Conservation (phyloP, 2,329 filamentous ascomycete genomes). For the Pseudogymnoascus sp. region DNA sequence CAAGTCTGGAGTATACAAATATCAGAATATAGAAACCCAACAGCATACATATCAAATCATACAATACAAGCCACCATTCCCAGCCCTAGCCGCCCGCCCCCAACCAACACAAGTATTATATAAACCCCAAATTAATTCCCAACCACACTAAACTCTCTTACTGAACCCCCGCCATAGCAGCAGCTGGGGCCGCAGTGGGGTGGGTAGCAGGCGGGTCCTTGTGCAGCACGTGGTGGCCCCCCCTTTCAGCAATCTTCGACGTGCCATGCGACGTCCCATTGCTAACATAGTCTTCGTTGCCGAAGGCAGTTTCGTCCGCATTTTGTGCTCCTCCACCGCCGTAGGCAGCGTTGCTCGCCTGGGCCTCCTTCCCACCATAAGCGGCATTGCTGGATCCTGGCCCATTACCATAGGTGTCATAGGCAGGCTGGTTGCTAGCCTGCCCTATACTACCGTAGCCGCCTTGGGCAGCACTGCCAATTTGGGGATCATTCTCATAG, state of each 20-base stretch:
- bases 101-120: not conserved
- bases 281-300: not conserved
- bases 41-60: not conserved
- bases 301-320: constrained; percentile 12
- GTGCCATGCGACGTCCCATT: not conserved
- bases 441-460: constrained; percentile 16
- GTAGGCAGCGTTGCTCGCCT: not conserved
- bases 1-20: constrained; percentile 2
- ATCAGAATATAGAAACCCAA: not conserved
- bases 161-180: constrained; percentile 3
- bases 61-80: not conserved
- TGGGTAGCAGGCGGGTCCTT: constrained; percentile 23
- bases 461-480: constrained; percentile 13
- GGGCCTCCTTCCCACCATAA: not conserved
- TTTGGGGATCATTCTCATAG: not conserved
- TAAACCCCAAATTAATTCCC: not conserved
- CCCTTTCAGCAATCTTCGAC: constrained; percentile 9
- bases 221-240: constrained; percentile 20
- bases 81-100: not conserved
- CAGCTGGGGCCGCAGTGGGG: constrained; percentile 19
- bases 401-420: not conserved
- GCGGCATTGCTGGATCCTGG: not conserved
- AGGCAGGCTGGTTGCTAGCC: not conserved
- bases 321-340: constrained; percentile 14
- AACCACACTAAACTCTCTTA: not conserved